These are phyloP conservation scores for Triangularia setosa DNA, from an alignment of 2,329 filamentous ascomycete species.

Conservation along the genomic window DNA sequence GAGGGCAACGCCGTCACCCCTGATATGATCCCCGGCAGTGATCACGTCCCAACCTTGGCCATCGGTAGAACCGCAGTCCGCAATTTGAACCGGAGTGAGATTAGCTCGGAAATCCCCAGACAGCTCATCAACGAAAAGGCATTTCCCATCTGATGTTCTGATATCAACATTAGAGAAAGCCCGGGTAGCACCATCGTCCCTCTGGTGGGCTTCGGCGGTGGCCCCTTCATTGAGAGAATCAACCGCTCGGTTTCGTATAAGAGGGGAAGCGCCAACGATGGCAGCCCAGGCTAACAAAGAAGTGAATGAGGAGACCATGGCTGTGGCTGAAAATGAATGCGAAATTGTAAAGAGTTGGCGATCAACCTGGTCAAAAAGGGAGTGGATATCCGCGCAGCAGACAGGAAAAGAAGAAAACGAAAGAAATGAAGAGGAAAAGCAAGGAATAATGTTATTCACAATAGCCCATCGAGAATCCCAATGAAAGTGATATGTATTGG, in stretches of 20 bases:
- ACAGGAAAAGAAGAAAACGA: constrained; percentile 21
- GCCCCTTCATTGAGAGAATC: constrained; percentile 40
- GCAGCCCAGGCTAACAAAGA: constrained; percentile 29
- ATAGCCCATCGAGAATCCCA: constrained; percentile 8
- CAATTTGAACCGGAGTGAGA: constrained; percentile 43
- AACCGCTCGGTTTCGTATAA: constrained; percentile 34
- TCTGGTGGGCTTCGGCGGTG: constrained; percentile 42
- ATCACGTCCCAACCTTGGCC: constrained; percentile 47
- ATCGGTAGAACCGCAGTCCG: constrained; percentile 39
- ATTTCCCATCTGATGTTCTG: constrained; percentile 41
- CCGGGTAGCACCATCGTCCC: constrained; percentile 42
- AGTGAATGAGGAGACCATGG: constrained; percentile 26
- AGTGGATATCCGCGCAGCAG: constrained; percentile 35
- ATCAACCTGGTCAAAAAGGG: constrained; percentile 15
- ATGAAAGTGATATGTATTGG: neutral
- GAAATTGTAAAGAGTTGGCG: neutral
- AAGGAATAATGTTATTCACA: constrained; percentile 26
- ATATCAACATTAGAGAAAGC: constrained; percentile 43
- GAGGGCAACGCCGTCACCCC: constrained; percentile 43
- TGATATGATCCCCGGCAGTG: constrained; percentile 49
- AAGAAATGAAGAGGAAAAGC: constrained; percentile 19
- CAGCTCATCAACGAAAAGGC: constrained; percentile 44
- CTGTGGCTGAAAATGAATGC: constrained; percentile 5
- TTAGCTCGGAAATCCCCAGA: constrained; percentile 48
- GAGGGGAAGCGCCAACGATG: constrained; percentile 28